Evolutionary conservation across 2,329 filamentous ascomycete species (phyloP).

Genomic region (Botrytis hyacinthi): DNA sequence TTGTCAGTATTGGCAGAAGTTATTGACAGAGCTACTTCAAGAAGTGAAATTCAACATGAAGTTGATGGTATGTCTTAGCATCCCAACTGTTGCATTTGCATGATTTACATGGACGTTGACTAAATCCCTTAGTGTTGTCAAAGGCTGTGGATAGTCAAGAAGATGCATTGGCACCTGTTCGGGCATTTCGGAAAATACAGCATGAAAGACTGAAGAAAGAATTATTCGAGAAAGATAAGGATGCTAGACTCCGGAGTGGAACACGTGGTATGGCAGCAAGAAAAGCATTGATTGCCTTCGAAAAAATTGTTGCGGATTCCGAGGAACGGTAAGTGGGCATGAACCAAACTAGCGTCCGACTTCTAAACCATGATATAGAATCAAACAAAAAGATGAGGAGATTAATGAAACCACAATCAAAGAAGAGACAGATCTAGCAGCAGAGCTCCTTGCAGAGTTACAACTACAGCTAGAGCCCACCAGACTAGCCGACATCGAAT

Average conservation of each 20-base stretch:
- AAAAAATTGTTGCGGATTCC: constrained; percentile 62
- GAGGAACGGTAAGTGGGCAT: constrained; percentile 33
- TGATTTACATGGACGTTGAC: not conserved
- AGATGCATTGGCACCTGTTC: constrained; percentile 57
- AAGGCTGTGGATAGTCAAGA: constrained; percentile 55
- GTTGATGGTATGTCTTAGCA: constrained; percentile 50
- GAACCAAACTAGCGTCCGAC: not conserved
- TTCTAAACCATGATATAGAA: constrained; percentile 29
- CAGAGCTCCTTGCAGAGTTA: constrained; percentile 66
- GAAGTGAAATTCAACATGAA: constrained; percentile 57
- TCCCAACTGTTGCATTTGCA: not conserved
- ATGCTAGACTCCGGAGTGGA: constrained; percentile 71
- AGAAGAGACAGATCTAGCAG: constrained; percentile 65
- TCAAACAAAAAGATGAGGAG: constrained; percentile 53
- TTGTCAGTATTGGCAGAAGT: constrained; percentile 64
- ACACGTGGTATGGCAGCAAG: constrained; percentile 70
- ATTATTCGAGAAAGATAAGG: constrained; percentile 68
- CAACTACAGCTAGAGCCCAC: constrained; percentile 66
- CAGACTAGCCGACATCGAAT: constrained; percentile 62
- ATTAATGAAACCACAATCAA: constrained; percentile 58
- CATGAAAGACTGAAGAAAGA: constrained; percentile 61
- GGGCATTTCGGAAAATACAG: constrained; percentile 59
- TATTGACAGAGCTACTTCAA: constrained; percentile 57
- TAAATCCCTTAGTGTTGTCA: constrained; percentile 50
- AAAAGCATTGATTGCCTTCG: constrained; percentile 69